phyloP scores from a whole-genome alignment of 106 monocot species.

The Ottelia alismoides region DNA sequence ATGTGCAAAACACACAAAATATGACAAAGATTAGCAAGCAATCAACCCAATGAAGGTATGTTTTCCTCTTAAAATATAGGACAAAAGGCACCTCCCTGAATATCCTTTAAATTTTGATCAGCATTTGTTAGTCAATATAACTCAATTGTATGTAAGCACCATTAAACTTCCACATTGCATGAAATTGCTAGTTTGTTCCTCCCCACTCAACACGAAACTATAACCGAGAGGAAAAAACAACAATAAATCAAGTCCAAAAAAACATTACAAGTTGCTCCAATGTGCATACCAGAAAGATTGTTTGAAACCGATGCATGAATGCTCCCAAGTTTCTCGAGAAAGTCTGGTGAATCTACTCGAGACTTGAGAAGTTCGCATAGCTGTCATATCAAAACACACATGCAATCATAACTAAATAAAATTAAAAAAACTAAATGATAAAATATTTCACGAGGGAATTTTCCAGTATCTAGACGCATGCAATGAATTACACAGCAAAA shows the following conservation, averaged over 20 bases:
- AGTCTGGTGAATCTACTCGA: constrained; percentile 47
- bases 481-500: too few species aligned
- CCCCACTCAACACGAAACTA: too few species aligned
- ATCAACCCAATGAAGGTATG: neutral
- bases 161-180: neutral
- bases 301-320: constrained; percentile 26
- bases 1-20: neutral
- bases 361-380: constrained; percentile 70
- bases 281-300: constrained; percentile 28
- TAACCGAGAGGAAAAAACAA: too few species aligned
- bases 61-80: too few species aligned
- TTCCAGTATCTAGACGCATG: too few species aligned
- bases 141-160: neutral
- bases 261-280: neutral
- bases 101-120: neutral
- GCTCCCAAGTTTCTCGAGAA: constrained; percentile 50
- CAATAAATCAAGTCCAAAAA: neutral
- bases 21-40: neutral
- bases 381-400: constrained; percentile 30
- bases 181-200: neutral
- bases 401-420: too few species aligned
- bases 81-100: too few species aligned
- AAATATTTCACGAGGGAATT: too few species aligned
- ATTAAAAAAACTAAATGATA: too few species aligned
- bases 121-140: neutral